These are phyloP conservation scores for Obelidium mucronatum DNA, from an alignment of 192 early-diverging fungal genomes.

Conservation along the genomic window DNA sequence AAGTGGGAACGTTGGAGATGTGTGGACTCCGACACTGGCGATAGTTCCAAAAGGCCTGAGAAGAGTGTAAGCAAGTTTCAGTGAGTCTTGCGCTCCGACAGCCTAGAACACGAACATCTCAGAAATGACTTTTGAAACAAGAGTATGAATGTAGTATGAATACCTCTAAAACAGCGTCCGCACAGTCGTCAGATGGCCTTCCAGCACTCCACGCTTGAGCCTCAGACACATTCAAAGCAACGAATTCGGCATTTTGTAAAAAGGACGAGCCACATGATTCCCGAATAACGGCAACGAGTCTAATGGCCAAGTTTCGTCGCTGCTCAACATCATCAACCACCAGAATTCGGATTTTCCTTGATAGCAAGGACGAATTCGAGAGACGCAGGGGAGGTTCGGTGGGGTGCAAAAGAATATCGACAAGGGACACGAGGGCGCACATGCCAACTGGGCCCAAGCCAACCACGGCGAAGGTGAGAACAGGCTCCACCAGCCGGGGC, in stretches of 20 bases:
- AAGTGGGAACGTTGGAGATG: constrained; percentile 55
- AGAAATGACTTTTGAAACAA: not conserved
- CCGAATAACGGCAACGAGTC: constrained; percentile 3
- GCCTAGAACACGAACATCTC: not conserved
- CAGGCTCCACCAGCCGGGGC: not conserved
- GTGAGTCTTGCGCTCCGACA: constrained; percentile 55
- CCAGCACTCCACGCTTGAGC: not conserved
- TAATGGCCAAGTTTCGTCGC: not conserved
- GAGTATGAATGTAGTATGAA: not conserved
- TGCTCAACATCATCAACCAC: constrained; percentile 3
- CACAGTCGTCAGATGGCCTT: not conserved
- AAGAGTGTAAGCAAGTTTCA: constrained; percentile 50
- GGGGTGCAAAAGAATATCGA: constrained; percentile 15
- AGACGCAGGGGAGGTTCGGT: constrained; percentile 19
- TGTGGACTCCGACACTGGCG: constrained; percentile 63
- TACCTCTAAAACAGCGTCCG: constrained; percentile 13
- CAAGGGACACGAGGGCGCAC: constrained; percentile 51
- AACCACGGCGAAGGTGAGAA: constrained; percentile 53
- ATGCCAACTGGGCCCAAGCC: constrained; percentile 66
- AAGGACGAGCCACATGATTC: not conserved
- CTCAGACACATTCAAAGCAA: not conserved
- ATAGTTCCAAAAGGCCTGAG: constrained; percentile 58
- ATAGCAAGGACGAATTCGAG: not conserved
- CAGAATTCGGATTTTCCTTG: not conserved
- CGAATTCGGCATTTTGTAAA: not conserved